A percentile compares a stretch with the other conserved stretches of the same genome.
Conservation (phyloP, 305 asterid species). For the Caryopteris hybrid region DNA sequence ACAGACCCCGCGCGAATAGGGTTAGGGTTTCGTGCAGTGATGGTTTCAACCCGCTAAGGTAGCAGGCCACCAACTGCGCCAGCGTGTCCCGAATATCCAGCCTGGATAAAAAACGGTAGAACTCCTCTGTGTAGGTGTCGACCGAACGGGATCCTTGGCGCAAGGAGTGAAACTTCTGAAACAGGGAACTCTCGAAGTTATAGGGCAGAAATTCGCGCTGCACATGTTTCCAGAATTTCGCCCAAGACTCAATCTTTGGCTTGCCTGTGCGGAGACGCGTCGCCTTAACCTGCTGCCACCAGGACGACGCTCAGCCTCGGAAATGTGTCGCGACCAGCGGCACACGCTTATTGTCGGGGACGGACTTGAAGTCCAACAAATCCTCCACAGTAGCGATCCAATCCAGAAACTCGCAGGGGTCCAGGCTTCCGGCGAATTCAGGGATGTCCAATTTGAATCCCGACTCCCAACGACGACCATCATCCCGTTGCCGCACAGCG, state of each 20-base stretch:
- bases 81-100: not conserved
- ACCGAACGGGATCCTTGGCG: not conserved
- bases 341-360: too few relatives aligned
- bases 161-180: not conserved
- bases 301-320: too few relatives aligned
- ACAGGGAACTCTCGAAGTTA: not conserved
- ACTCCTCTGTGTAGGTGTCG: not conserved
- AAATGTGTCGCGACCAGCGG: too few relatives aligned
- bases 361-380: too few relatives aligned
- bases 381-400: not conserved
- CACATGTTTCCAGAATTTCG: not conserved
- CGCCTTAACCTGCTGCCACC: too few relatives aligned
- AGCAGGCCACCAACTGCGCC: not conserved
- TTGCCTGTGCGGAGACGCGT: too few relatives aligned
- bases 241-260: not conserved
- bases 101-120: not conserved
- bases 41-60: too few relatives aligned
- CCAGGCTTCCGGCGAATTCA: not conserved
- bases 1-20: too few relatives aligned
- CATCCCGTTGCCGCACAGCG: too few relatives aligned
- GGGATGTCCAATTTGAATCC: not conserved
- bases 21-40: not conserved
- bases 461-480: not conserved
- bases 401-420: not conserved
- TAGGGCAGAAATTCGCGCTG: not conserved